Percentiles rank a stretch among this genome's conserved stretches.
Evolutionary conservation across 192 early-diverging fungal species (phyloP).

Genomic region (Umbelopsis sp.): DNA sequence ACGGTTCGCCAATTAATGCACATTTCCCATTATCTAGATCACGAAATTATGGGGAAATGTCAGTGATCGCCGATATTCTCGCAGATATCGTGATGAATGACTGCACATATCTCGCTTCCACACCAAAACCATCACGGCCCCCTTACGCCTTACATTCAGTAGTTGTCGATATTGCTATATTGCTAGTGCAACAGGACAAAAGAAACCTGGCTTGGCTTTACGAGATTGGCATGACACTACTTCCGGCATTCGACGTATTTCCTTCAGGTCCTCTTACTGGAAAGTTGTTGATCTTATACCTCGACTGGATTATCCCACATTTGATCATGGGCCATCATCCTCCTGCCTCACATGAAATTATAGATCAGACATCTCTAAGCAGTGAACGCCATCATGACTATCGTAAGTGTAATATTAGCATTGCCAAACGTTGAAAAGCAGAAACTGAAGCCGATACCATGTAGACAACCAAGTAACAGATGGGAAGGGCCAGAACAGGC

Average conservation of each 20-base stretch:
- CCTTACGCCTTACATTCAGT: slow-evolving; percentile 53
- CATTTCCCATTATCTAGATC: neutral
- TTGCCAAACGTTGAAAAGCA: neutral
- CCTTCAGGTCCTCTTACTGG: slow-evolving; percentile 41
- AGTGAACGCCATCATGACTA: neutral
- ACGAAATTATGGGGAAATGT: neutral
- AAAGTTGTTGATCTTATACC: slow-evolving; percentile 45
- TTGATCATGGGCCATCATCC: slow-evolving; percentile 21
- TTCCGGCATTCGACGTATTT: slow-evolving; percentile 57
- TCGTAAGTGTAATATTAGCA: neutral
- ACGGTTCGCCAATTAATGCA: neutral
- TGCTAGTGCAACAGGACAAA: slow-evolving; percentile 38
- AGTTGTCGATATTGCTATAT: slow-evolving; percentile 49
- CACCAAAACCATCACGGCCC: slow-evolving; percentile 54
- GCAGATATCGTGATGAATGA: slow-evolving; percentile 59
- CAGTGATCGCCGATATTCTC: slow-evolving; percentile 45
- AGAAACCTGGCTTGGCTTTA: slow-evolving; percentile 45
- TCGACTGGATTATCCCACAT: slow-evolving; percentile 52
- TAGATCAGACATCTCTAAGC: neutral
- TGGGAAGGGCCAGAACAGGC: neutral
- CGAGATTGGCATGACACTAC: slow-evolving; percentile 51
- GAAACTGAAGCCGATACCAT: neutral
- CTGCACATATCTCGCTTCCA: slow-evolving; percentile 49
- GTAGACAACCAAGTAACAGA: neutral
- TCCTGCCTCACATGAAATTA: neutral